phyloP scores from a whole-genome alignment of 73 alveolate species.

The Paramecium biaurelia region DNA sequence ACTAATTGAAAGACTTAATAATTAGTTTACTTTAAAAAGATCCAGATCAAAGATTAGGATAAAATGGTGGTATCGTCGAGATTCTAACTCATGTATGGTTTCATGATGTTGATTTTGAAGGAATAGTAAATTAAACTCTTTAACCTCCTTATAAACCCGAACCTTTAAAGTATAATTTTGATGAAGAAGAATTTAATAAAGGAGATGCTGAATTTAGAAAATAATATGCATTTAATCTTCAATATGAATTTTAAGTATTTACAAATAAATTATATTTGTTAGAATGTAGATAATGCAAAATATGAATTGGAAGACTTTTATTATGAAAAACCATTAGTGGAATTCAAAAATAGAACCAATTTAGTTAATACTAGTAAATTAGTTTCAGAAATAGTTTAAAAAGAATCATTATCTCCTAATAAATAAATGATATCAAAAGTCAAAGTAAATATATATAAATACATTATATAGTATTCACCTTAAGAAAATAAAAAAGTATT shows the following conservation, averaged over 20 bases:
- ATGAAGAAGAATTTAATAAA: slow-evolving; percentile 63
- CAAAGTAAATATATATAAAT: neutral
- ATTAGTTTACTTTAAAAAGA: slow-evolving; percentile 77
- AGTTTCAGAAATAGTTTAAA: neutral
- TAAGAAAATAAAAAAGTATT: neutral
- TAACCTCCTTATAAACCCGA: slow-evolving; percentile 62
- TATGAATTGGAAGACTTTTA: neutral
- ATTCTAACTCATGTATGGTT: slow-evolving; percentile 65
- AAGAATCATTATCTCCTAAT: neutral
- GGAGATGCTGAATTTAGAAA: slow-evolving; percentile 65
- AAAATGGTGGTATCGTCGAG: slow-evolving; percentile 61
- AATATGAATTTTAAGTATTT: neutral
- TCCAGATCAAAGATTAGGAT: slow-evolving; percentile 87
- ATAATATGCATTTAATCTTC: neutral
- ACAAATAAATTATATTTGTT: neutral
- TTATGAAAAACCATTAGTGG: neutral
- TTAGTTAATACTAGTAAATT: neutral
- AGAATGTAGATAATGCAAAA: neutral
- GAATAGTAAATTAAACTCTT: slow-evolving; percentile 12
- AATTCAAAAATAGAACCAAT: neutral
- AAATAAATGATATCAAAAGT: neutral
- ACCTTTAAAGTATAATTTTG: slow-evolving; percentile 54
- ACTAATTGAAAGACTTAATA: slow-evolving; percentile 69
- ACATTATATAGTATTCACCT: neutral
- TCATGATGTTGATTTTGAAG: slow-evolving; percentile 55